Conservation (phyloP, 2,329 filamentous ascomycete genomes). For the Fusarium floridanum region DNA sequence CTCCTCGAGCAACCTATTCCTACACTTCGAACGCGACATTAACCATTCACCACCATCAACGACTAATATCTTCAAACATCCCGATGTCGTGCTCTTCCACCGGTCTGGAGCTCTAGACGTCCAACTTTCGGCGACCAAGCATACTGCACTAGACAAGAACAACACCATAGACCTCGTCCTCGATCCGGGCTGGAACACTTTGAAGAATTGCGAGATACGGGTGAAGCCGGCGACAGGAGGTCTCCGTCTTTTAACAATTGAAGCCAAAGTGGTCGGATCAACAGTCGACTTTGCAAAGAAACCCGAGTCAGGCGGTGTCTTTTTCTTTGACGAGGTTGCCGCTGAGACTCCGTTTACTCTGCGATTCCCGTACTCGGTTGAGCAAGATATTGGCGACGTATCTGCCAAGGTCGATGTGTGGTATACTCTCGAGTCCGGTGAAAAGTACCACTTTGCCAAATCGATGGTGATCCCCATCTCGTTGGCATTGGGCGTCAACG, state of each 20-base stretch:
- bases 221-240: constrained; percentile 76
- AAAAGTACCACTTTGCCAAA: constrained; percentile 53
- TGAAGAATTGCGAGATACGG: constrained; percentile 70
- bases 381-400: constrained; percentile 79
- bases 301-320: constrained; percentile 67
- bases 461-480: constrained; percentile 77
- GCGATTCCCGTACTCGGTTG: constrained; percentile 84
- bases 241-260: constrained; percentile 71
- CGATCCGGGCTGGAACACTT: constrained; percentile 79
- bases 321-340: constrained; percentile 63
- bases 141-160: constrained; percentile 83
- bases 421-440: constrained; percentile 77
- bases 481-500: constrained; percentile 91
- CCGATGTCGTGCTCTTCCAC: constrained; percentile 80
- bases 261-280: constrained; percentile 64
- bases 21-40: constrained; percentile 73
- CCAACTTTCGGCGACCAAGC: constrained; percentile 73
- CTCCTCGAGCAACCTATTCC: constrained; percentile 70
- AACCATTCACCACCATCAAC: constrained; percentile 61
- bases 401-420: constrained; percentile 80
- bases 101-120: constrained; percentile 76
- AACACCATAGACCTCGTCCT: constrained; percentile 82
- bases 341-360: constrained; percentile 66
- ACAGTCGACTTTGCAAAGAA: constrained; percentile 60
- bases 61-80: constrained; percentile 66